These are phyloP conservation scores for Crithidia fasciculata DNA, from an alignment of 208 protist genomes.

Conservation along the genomic window DNA sequence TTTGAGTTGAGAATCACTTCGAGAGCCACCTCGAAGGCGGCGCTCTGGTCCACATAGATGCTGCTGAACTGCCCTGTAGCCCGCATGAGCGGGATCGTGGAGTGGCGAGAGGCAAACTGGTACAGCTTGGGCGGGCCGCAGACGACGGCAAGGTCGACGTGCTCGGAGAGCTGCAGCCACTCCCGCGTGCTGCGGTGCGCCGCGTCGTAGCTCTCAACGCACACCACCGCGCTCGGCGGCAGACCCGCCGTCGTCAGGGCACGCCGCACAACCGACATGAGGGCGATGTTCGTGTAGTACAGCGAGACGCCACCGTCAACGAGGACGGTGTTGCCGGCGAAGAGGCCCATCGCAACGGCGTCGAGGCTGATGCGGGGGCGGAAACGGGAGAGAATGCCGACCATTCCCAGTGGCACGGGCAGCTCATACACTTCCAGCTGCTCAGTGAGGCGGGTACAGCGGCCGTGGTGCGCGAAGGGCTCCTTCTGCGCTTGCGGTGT, in stretches of 20 bases:
- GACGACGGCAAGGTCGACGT: constrained; percentile 59
- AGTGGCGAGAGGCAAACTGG: constrained; percentile 41
- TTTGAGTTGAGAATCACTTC: constrained; percentile 60
- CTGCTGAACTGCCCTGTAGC: constrained; percentile 53
- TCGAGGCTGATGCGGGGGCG: constrained; percentile 58
- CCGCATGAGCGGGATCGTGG: constrained; percentile 55
- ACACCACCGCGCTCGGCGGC: constrained; percentile 41
- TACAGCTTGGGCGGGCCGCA: constrained; percentile 60
- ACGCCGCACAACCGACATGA: constrained; percentile 38
- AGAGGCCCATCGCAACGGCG: constrained; percentile 52
- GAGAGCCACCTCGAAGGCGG: constrained; percentile 53
- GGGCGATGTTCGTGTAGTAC: constrained; percentile 43
- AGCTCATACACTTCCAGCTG: constrained; percentile 45
- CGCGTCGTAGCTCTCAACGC: constrained; percentile 49
- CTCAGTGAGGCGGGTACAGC: constrained; percentile 26
- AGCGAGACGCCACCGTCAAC: constrained; percentile 57
- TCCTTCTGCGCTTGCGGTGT: not conserved
- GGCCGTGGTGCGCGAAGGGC: constrained; percentile 1
- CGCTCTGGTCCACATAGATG: constrained; percentile 65
- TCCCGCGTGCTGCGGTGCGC: constrained; percentile 36
- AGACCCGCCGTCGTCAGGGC: constrained; percentile 43
- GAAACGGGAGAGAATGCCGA: constrained; percentile 64
- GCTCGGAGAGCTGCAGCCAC: constrained; percentile 50
- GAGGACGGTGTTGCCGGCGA: constrained; percentile 58
- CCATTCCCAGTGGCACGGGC: constrained; percentile 56